A percentile compares a stretch with the other conserved stretches of the same genome.
Conservation (phyloP, 805 yeast genomes). For the Metschnikowia chrysomelidarum region DNA sequence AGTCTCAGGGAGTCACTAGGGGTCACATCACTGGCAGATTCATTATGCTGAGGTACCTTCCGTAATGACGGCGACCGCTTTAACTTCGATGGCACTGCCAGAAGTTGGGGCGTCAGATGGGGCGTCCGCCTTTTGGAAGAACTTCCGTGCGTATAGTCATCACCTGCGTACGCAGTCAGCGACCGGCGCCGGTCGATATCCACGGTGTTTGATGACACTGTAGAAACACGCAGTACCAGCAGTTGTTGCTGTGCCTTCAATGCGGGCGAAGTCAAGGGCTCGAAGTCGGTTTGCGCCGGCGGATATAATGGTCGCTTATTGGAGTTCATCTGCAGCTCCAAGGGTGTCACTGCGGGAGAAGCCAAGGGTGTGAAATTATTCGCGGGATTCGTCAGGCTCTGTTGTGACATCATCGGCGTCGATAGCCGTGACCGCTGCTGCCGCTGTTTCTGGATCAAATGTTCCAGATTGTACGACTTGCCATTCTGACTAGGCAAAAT, state of each 20-base stretch:
- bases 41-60: conserved; percentile 16
- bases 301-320: conserved; percentile 15
- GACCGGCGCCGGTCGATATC: conserved; percentile 30
- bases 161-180: conserved; percentile 33
- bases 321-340: conserved; percentile 36
- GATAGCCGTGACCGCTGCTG: conserved; percentile 18
- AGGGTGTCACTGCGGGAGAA: conserved; percentile 73
- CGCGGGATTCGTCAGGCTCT: conserved; percentile 25
- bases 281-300: conserved; percentile 30
- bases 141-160: conserved; percentile 19
- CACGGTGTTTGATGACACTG: background rate
- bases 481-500: conserved; percentile 43
- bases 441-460: conserved; percentile 36
- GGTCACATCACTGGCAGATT: conserved; percentile 25
- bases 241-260: conserved; percentile 43
- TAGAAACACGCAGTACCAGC: background rate
- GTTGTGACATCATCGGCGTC: conserved; percentile 7
- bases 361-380: conserved; percentile 72
- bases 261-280: conserved; percentile 69
- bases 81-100: conserved; percentile 20
- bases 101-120: conserved; percentile 42
- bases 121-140: conserved; percentile 41
- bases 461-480: conserved; percentile 41
- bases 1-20: background rate
- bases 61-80: conserved; percentile 37